Base-by-base conservation (phyloP, 2,329 filamentous ascomycete genomes). In the Calycina marina region DNA sequence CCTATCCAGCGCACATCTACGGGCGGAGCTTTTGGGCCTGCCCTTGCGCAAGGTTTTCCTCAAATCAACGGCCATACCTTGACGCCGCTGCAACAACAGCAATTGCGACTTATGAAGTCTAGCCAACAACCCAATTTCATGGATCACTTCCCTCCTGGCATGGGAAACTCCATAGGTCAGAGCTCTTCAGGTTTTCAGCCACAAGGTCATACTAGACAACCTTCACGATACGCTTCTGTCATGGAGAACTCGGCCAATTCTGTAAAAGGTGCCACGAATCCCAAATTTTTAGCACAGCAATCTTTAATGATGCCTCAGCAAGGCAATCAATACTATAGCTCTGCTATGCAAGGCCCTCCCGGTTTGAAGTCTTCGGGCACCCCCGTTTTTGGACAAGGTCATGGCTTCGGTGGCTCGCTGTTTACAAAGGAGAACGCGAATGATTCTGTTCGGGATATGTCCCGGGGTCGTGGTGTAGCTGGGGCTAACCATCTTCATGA, bases 331-430 rank as follows among this genome's bases (percentile, higher is more conserved):
- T 90, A 84, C 53, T 94, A 90, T 55, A 72, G 77, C 29, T 77
- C 74, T 33, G 82, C 82, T 6, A 84, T 94, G 49, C 84, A 92
- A 48, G 88, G 86, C 3, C 90, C 92, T 16, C 92, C 90, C 1
- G 90, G 90, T 6, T 65, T 98, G 16, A 98, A 98, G 60, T 92
- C 88, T 14, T 86, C 86, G 2, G 84, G 85, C 25, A 96, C 88
- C 12, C 88, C 90, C 36, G 73, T 74, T 71, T 96, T 94, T 56
- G 81, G 83, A 17, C 85, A 94, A 56, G 78, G 79, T 29, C 82
- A 90, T 53, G 72, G 72, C 6, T 94, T 93, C 53, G 81, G 81
- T 27, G 77, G 70, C 40, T 63, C 69, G 40, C 32, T 56, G 68
- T 82, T 93, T 46, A 59, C 66, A 38, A 85, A 90, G 58, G 86